Evolutionary conservation across 768 basidiomycete genomes (phyloP).

Genomic region (Mycena latifolia): DNA sequence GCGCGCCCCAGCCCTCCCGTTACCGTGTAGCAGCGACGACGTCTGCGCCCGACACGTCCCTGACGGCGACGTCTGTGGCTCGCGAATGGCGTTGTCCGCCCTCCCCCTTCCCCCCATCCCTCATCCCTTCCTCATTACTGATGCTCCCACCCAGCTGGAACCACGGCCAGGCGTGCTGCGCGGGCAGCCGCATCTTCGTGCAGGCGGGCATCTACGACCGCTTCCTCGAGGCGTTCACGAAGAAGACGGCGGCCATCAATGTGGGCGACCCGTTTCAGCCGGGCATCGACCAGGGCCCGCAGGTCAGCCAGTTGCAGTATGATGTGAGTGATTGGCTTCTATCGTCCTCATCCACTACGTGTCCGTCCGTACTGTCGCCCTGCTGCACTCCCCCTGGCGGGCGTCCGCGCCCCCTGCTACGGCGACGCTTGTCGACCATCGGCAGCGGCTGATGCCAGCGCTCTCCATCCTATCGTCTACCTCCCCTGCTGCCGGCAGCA

Average conservation of each 20-base stretch:
- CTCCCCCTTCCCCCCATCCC: not conserved
- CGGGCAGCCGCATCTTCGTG: constrained; percentile 86
- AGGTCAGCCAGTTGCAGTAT: constrained; percentile 64
- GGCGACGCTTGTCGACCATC: no score
- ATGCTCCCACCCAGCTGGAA: constrained; percentile 56
- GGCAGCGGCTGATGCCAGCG: no score
- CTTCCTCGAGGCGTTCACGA: constrained; percentile 71
- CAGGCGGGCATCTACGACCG: constrained; percentile 85
- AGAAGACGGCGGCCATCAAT: constrained; percentile 60
- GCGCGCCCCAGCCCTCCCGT: no score
- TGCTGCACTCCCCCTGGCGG: no score
- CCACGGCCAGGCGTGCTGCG: constrained; percentile 83
- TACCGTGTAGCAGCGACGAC: no score
- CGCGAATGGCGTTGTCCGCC: not conserved
- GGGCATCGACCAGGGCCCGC: constrained; percentile 73
- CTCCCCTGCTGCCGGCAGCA: no score
- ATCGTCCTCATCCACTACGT: not conserved
- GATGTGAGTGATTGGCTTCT: constrained; percentile 43
- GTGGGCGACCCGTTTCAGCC: constrained; percentile 70
- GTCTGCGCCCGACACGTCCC: no score
- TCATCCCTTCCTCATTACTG: not conserved
- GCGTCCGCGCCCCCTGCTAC: no score
- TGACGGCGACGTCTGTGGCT: no score
- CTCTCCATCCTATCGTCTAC: no score
- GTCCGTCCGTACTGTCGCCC: no score